Conservation (phyloP, 352 stramenopile species). For the Pythium scleroteichum region DNA sequence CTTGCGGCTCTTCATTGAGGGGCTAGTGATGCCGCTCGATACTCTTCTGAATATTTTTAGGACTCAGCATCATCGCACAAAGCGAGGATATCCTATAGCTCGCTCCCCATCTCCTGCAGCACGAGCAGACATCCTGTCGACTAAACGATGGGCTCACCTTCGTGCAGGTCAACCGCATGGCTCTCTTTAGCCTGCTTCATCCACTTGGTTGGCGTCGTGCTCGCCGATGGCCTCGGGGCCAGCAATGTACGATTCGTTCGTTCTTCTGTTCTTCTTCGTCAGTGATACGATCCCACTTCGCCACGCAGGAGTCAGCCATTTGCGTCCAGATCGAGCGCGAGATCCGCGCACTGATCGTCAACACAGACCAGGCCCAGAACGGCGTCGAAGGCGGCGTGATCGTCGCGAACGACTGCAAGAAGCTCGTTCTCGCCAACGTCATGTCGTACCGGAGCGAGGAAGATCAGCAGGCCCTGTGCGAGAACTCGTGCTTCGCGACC, state of each 20-base stretch:
- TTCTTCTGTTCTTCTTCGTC: background rate
- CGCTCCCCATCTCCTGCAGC: too few relatives aligned
- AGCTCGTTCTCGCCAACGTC: conserved; percentile 56
- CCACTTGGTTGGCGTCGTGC: background rate
- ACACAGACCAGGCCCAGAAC: conserved; percentile 54
- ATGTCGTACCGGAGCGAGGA: conserved; percentile 53
- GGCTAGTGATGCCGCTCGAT: too few relatives aligned
- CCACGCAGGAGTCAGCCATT: conserved; percentile 35
- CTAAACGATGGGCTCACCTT: too few relatives aligned
- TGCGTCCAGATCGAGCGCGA: conserved; percentile 49
- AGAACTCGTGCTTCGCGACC: conserved; percentile 58
- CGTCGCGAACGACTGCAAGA: conserved; percentile 58
- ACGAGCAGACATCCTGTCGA: too few relatives aligned
- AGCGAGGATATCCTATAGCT: too few relatives aligned
- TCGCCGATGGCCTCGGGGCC: conserved; percentile 29
- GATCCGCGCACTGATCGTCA: conserved; percentile 54
- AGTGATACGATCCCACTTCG: background rate
- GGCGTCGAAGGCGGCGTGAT: conserved; percentile 62
- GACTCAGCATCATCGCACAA: background rate
- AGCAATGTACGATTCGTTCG: conserved; percentile 28
- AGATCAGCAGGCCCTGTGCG: conserved; percentile 57
- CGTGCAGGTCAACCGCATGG: background rate
- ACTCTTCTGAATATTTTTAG: conserved; percentile 14
- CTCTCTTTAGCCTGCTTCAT: background rate
- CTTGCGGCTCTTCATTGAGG: background rate